Percentiles rank a stretch among this genome's conserved stretches.
Evolutionary conservation across 2,329 filamentous ascomycete species (phyloP).

Genomic region (Apiospora aurea): DNA sequence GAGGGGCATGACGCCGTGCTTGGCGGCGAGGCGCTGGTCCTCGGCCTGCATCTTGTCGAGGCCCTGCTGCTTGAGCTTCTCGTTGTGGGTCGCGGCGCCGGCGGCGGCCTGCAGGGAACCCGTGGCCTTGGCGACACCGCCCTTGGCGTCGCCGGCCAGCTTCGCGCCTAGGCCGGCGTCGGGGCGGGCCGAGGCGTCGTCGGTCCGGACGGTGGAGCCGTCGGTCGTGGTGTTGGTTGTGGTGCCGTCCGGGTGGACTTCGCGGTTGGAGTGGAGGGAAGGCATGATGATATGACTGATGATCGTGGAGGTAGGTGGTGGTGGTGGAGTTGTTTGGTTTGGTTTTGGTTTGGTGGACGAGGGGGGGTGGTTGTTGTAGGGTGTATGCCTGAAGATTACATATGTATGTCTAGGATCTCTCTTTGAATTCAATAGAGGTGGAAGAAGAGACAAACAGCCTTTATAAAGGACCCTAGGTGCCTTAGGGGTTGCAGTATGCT

Average conservation of each 20-base stretch:
- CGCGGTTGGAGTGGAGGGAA: constrained; percentile 2
- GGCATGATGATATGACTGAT: neutral
- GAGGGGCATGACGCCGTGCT: constrained; percentile 36
- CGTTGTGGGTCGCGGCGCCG: constrained; percentile 32
- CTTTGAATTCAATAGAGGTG: neutral
- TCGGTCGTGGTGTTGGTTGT: constrained; percentile 29
- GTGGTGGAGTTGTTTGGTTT: neutral
- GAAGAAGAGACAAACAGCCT: neutral
- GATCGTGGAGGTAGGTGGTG: neutral
- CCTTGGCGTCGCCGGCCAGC: constrained; percentile 36
- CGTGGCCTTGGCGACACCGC: constrained; percentile 32
- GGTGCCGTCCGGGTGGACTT: constrained; percentile 26
- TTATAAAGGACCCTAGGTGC: neutral
- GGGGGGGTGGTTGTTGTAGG: neutral
- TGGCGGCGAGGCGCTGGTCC: constrained; percentile 35
- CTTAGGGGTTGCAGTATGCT: neutral
- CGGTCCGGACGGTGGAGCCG: constrained; percentile 31
- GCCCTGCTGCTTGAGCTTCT: constrained; percentile 35
- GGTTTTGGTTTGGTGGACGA: neutral
- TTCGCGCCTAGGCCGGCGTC: constrained; percentile 34
- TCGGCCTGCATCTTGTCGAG: constrained; percentile 36
- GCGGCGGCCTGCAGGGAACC: constrained; percentile 35
- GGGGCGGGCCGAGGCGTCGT: constrained; percentile 33
- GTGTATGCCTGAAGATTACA: neutral
- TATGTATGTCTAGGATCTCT: neutral